A percentile compares a stretch with the other conserved stretches of the same genome.
Conservation (phyloP, 257 asterid genomes). For the Salvia splendens region DNA sequence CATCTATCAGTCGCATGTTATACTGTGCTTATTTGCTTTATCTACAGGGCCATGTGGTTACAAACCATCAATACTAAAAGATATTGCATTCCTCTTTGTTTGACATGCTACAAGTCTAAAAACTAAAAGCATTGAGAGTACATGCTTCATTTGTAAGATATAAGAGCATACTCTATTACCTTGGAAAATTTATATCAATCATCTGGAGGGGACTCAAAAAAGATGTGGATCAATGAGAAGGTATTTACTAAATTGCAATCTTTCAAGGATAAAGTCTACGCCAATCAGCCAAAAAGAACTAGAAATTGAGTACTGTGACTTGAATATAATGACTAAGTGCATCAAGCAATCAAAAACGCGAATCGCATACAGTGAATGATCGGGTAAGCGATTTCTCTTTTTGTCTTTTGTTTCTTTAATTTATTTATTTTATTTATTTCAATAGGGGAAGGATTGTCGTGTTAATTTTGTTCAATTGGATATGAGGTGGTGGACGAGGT, state of each 20-base stretch:
- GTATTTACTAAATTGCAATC: no score
- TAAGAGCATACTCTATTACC: neutral
- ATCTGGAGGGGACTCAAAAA: no score
- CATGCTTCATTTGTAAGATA: neutral
- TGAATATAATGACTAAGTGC: no score
- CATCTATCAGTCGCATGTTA: neutral
- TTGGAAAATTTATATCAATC: neutral
- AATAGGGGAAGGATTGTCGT: neutral
- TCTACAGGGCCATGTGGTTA: constrained; percentile 2
- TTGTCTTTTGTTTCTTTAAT: no score
- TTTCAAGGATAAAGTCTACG: no score
- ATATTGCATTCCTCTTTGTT: neutral
- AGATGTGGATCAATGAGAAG: no score
- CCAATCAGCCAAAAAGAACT: no score
- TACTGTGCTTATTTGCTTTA: neutral
- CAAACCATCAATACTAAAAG: neutral
- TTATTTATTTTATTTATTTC: no score
- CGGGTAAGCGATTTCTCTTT: neutral
- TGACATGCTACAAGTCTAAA: no score
- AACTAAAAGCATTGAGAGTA: neutral
- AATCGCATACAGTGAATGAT: neutral
- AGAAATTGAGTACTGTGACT: no score
- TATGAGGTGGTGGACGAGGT: neutral
- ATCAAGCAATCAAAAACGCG: neutral
- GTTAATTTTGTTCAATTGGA: neutral